phyloP scores from a whole-genome alignment of 306 rosid species.

The Prinsepia uniflora region DNA sequence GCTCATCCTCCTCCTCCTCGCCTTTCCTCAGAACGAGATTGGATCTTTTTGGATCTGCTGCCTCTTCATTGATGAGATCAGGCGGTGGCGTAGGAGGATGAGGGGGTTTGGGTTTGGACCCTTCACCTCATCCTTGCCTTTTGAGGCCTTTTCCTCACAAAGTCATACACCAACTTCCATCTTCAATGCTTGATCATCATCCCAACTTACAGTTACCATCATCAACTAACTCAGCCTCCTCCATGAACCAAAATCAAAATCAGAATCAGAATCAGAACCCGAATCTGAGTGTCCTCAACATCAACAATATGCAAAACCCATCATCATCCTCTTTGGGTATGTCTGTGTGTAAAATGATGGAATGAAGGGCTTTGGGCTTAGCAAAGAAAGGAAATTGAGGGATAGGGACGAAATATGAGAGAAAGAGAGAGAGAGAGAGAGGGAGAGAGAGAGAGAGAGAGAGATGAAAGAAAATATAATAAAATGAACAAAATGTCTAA shows the following conservation, averaged over 20 bases:
- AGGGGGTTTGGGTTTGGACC: constrained; percentile 29
- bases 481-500: no score
- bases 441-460: no score
- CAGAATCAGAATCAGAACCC: no score
- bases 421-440: no score
- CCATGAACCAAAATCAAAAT: no score
- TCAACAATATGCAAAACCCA: constrained; percentile 44
- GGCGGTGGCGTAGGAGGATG: neutral
- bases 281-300: constrained; percentile 26
- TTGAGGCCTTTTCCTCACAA: constrained; percentile 79
- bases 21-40: constrained; percentile 61
- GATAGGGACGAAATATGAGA: no score
- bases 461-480: no score
- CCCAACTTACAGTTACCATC: neutral
- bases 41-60: constrained; percentile 50
- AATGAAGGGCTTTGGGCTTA: no score
- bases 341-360: no score
- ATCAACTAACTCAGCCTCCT: neutral
- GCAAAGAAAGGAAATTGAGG: no score
- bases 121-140: constrained; percentile 44
- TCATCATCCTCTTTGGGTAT: constrained; percentile 9
- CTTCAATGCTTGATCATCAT: constrained; percentile 26
- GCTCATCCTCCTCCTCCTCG: constrained; percentile 57
- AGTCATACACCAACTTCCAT: constrained; percentile 26
- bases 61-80: constrained; percentile 1